A percentile compares a stretch with the other conserved stretches of the same genome.
Evolutionary conservation across 106 monocot genomes (phyloP).

Genomic region (Platanthera guangdongensis): DNA sequence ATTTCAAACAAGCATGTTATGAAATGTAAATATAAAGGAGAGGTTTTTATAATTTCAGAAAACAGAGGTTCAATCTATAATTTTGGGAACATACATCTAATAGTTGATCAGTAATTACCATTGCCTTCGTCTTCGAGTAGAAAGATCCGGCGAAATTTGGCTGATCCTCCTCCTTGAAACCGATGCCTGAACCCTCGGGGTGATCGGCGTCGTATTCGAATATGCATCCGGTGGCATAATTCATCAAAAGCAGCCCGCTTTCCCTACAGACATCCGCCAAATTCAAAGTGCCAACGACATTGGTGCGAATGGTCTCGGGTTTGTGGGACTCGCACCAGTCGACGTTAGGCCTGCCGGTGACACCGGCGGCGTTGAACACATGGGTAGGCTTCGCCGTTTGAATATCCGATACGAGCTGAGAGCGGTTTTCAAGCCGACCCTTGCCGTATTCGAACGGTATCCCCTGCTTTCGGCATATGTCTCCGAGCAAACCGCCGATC

Average conservation of each 20-base stretch:
- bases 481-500: constrained; percentile 55
- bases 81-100: no score
- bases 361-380: constrained; percentile 59
- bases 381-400: constrained; percentile 42
- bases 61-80: no score
- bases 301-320: constrained; percentile 38
- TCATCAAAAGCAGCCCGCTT: constrained; percentile 39
- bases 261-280: constrained; percentile 48
- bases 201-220: constrained; percentile 45
- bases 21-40: no score
- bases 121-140: constrained; percentile 60
- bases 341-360: constrained; percentile 49
- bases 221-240: constrained; percentile 56
- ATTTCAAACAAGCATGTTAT: no score
- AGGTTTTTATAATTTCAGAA: no score
- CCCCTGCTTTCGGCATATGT: constrained; percentile 38
- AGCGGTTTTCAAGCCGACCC: constrained; percentile 37
- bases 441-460: constrained; percentile 42
- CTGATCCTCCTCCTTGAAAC: constrained; percentile 48
- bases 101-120: constrained; percentile 20
- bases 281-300: constrained; percentile 42
- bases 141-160: constrained; percentile 51
- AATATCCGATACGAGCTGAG: constrained; percentile 32
- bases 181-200: constrained; percentile 48
- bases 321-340: constrained; percentile 54